phyloP scores from a whole-genome alignment of 352 stramenopile species.

The Phytophthora melonis region DNA sequence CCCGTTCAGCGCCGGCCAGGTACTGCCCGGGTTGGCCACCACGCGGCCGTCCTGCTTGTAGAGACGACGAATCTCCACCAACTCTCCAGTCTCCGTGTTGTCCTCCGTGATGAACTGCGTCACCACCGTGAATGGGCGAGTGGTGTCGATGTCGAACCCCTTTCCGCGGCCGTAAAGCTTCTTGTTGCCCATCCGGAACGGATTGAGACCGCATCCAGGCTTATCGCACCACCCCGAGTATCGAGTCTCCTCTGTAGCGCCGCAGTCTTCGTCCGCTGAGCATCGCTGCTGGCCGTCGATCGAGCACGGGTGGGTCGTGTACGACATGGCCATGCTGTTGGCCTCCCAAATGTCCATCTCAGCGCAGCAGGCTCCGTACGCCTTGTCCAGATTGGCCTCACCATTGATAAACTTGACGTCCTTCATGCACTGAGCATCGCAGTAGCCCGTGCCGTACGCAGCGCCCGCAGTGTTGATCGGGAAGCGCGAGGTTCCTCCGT shows the following conservation, averaged over 20 bases:
- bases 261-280: conserved; percentile 34
- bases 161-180: conserved; percentile 55
- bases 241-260: conserved; percentile 32
- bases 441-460: conserved; percentile 62
- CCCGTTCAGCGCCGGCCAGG: conserved; percentile 19
- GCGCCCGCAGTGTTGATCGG: conserved; percentile 51
- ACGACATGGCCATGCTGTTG: conserved; percentile 47
- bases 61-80: conserved; percentile 60
- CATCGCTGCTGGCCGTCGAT: conserved; percentile 35
- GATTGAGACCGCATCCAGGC: conserved; percentile 62
- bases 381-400: conserved; percentile 51
- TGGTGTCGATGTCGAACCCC: conserved; percentile 54
- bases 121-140: conserved; percentile 55
- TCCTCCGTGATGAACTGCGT: conserved; percentile 67
- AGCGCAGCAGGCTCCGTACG: conserved; percentile 59
- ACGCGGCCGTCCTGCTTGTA: conserved; percentile 57
- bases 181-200: conserved; percentile 58
- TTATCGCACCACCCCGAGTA: conserved; percentile 66
- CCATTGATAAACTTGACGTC: conserved; percentile 67
- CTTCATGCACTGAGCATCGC: conserved; percentile 59
- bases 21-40: conserved; percentile 35
- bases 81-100: conserved; percentile 44
- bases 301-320: conserved; percentile 52
- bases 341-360: conserved; percentile 65
- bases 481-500: conserved; percentile 46